A percentile compares a stretch with the other conserved stretches of the same genome.
Conservation (phyloP, 306 rosid genomes). For the Alnus glutinosa region DNA sequence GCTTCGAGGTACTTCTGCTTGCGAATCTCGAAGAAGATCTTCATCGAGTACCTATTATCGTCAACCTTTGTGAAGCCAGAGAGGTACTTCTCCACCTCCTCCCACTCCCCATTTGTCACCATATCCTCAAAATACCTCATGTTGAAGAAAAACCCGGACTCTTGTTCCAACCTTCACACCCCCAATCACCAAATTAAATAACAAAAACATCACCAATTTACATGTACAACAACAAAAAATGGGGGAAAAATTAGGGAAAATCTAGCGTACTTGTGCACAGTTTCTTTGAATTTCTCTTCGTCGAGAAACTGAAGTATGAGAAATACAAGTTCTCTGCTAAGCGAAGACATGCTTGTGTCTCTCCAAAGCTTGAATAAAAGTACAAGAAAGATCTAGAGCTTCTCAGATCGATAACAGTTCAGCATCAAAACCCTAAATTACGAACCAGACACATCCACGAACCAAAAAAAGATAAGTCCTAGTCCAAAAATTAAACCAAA, state of each 20-base stretch:
- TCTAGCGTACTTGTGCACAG: conserved; percentile 80
- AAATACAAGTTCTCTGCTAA: conserved; percentile 98
- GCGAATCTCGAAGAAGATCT: conserved; percentile 96
- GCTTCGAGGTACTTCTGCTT: conserved; percentile 99
- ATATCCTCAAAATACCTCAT: conserved; percentile 97
- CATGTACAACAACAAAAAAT: not conserved
- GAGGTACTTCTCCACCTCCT: conserved; percentile 94
- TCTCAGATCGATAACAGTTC: conserved; percentile 60
- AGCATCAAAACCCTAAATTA: conserved; percentile 39
- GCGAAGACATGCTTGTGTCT: conserved; percentile 79
- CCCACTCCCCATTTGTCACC: conserved; percentile 99
- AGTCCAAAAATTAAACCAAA: conserved; percentile 2
- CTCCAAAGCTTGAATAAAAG: conserved; percentile 26
- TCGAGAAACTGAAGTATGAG: conserved; percentile 99
- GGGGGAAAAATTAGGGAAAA: not conserved
- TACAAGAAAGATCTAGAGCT: conserved; percentile 51
- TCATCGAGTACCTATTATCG: conserved; percentile 97
- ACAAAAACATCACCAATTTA: not conserved
- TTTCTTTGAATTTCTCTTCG: conserved; percentile 97
- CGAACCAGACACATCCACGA: conserved; percentile 9
- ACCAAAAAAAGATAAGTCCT: not conserved
- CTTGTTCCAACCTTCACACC: conserved; percentile 94
- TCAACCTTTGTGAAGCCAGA: conserved; percentile 99
- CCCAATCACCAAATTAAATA: conserved; percentile 38
- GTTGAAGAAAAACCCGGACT: conserved; percentile 94